Evolutionary conservation across 352 stramenopile species (phyloP).

Genomic region (Peronosclerospora sorghi): DNA sequence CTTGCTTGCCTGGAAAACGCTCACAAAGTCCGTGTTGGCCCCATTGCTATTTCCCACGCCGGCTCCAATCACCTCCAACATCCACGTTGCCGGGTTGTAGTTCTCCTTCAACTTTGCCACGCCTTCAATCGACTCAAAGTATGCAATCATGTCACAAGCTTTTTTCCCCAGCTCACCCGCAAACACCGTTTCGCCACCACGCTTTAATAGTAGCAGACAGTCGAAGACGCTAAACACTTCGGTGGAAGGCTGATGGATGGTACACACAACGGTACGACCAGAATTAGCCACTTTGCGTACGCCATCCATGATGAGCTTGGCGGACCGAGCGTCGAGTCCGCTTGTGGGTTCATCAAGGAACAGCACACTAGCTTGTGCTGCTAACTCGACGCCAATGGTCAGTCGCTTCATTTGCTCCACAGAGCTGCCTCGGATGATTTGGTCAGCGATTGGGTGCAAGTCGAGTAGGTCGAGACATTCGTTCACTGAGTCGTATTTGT

Average conservation of each 20-base stretch:
- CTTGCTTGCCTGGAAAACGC: constrained; percentile 21
- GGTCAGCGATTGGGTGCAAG: constrained; percentile 14
- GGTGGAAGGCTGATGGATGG: constrained; percentile 87
- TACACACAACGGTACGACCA: constrained; percentile 78
- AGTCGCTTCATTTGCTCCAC: constrained; percentile 25
- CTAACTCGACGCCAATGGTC: constrained; percentile 19
- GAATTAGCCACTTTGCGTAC: constrained; percentile 76
- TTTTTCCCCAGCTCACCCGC: constrained; percentile 38
- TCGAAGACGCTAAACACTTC: constrained; percentile 61
- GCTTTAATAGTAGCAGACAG: constrained; percentile 15
- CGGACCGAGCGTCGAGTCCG: constrained; percentile 78
- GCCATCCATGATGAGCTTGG: constrained; percentile 80
- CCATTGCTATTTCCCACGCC: constrained; percentile 23
- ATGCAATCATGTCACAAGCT: constrained; percentile 20
- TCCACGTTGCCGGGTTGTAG: constrained; percentile 65
- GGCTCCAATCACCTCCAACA: constrained; percentile 31
- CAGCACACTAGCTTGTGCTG: constrained; percentile 13
- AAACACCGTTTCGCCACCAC: constrained; percentile 35
- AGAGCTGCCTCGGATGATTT: constrained; percentile 27
- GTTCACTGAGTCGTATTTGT: constrained; percentile 19
- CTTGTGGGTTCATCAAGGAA: constrained; percentile 70
- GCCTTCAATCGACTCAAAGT: constrained; percentile 20
- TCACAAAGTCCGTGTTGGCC: constrained; percentile 23
- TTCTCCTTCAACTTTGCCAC: constrained; percentile 36
- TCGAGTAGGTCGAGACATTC: constrained; percentile 16